Evolutionary conservation across 306 rosid species (phyloP).

Genomic region (cucumber (Cucumis sativus)): DNA sequence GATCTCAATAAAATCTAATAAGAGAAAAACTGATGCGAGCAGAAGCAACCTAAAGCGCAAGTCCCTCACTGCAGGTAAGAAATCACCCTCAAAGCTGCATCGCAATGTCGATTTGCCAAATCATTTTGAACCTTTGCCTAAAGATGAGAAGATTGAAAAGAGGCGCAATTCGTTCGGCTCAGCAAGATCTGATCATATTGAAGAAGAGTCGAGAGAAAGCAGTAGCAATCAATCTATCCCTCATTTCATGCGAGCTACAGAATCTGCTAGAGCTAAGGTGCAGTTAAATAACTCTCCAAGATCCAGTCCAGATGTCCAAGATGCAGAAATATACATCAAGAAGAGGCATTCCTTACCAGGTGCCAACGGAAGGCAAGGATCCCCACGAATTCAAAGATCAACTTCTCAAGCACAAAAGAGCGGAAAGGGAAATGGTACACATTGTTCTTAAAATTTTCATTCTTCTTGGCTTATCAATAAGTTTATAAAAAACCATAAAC

Average conservation of each 20-base stretch:
- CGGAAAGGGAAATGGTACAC: constrained; percentile 36
- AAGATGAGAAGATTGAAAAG: constrained; percentile 57
- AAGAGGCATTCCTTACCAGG: constrained; percentile 81
- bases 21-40: constrained; percentile 31
- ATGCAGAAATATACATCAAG: constrained; percentile 40
- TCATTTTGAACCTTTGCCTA: constrained; percentile 40
- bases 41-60: constrained; percentile 39
- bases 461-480: neutral
- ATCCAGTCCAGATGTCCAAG: constrained; percentile 86
- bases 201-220: constrained; percentile 61
- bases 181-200: constrained; percentile 43
- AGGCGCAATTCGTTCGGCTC: constrained; percentile 68
- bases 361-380: constrained; percentile 66
- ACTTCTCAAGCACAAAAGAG: constrained; percentile 56
- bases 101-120: constrained; percentile 46
- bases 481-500: neutral
- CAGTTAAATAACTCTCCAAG: constrained; percentile 62
- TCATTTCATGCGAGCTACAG: constrained; percentile 91
- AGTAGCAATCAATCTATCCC: constrained; percentile 47
- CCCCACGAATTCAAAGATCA: constrained; percentile 67
- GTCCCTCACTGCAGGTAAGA: constrained; percentile 36
- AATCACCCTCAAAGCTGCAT: constrained; percentile 42
- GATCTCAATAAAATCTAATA: constrained; percentile 48
- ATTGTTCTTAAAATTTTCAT: constrained; percentile 2
- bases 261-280: constrained; percentile 89